Base-by-base conservation (phyloP, 805 yeast genomes). In the Isabelozyma rhagii region DNA sequence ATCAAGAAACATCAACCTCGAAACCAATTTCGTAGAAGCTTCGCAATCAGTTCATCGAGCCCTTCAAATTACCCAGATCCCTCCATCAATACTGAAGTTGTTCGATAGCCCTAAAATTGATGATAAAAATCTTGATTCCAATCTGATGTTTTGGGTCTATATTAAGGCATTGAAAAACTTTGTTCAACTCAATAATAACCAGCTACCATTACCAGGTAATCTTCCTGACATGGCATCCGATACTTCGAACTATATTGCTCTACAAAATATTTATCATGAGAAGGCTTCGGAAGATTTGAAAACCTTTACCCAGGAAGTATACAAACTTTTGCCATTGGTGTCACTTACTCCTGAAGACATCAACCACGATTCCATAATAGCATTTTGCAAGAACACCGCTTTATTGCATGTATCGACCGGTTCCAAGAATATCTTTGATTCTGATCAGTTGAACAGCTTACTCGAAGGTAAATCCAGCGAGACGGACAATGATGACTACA, bases 151-250 rank as follows among this genome's bases (percentile, higher is more conserved):
- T 59, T 90, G 96, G 96, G 62, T 79, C 2, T 73, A 81, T 15
- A 73, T 79, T 0, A 67, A 64, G 40, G 87, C 91, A 0, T 68
- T 89, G 45, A 68, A 75, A 41, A 51, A 55, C 7, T 90, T 83
- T 62, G 74, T 82, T 0, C 53, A 46, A 0, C 41, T 43, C 40
- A 65, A 69, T 18, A 59, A 64, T 14, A 67, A 71, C 1, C 62
- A 68, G 5, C 69, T 89, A n/a, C 96, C 97, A 0, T 65, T 89
- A 1, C 75, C 85, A 3, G 97, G 96, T 0, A 77, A 71, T 0
- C 61, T 92, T 5, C 96, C 97, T 0, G 98, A 92, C 63, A 93
- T 93, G 97, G 86, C 88, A 17, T 81, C 96, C 0, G 82, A 83
- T 52, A 85, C 97, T 0, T 64, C 67, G 8, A 72, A 72, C 48